A percentile compares a stretch with the other conserved stretches of the same genome.
phyloP scores from a whole-genome alignment of 2,329 filamentous ascomycete species.

The Penicillium palitans region DNA sequence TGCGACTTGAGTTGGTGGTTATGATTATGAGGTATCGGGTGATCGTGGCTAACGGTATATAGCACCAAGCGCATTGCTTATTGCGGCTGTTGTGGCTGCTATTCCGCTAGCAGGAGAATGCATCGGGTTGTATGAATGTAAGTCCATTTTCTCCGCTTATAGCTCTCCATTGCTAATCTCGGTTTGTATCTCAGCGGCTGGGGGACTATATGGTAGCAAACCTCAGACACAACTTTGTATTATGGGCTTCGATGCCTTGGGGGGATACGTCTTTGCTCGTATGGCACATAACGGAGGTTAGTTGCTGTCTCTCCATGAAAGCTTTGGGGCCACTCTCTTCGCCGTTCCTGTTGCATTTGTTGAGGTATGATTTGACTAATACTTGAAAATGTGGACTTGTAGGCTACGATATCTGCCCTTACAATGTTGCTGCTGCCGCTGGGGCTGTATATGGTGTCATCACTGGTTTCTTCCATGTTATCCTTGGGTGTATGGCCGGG shows the following conservation, averaged over 20 bases:
- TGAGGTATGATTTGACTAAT: not conserved
- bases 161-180: not conserved
- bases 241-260: conserved; percentile 18
- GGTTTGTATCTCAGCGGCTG: conserved; percentile 8
- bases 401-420: conserved; percentile 19
- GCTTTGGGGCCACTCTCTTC: not conserved
- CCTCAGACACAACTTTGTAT: conserved; percentile 8
- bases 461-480: conserved; percentile 16
- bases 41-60: not conserved
- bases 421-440: conserved; percentile 19
- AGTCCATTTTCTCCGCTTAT: not conserved
- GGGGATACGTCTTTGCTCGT: conserved; percentile 21
- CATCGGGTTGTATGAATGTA: conserved; percentile 19
- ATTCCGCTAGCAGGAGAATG: conserved; percentile 18
- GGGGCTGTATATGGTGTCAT: conserved; percentile 19
- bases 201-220: conserved; percentile 12
- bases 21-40: not conserved
- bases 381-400: too few relatives aligned
- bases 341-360: not conserved
- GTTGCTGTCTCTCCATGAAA: not conserved
- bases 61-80: conserved; percentile 18
- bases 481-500: conserved; percentile 16
- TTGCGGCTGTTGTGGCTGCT: conserved; percentile 20
- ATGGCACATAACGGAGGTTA: conserved; percentile 21
- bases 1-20: not conserved